Percentiles rank a stretch among this genome's conserved stretches.
These are phyloP conservation scores for Nectriaceae sp. DNA, from an alignment of 2,329 filamentous ascomycete species.

Conservation along the genomic window DNA sequence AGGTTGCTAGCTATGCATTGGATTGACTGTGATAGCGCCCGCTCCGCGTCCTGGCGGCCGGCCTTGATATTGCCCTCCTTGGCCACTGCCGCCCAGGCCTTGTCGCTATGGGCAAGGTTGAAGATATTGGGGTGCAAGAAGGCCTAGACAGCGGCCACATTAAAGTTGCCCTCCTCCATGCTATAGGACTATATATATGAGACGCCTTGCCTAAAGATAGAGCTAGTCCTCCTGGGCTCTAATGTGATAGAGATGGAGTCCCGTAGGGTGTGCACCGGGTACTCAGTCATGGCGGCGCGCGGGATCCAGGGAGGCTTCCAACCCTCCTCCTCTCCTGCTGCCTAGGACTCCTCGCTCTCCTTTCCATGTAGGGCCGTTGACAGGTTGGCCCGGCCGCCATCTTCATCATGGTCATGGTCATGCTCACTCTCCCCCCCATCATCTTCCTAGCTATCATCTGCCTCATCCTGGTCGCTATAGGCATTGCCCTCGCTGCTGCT, in stretches of 20 bases:
- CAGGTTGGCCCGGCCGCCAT: constrained; percentile 1
- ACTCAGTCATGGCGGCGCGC: constrained; percentile 3
- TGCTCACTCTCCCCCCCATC: too few species aligned
- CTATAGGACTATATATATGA: too few species aligned
- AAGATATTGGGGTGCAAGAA: too few species aligned
- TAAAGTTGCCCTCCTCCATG: too few species aligned
- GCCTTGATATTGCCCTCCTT: constrained; percentile 7
- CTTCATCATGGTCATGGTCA: too few species aligned
- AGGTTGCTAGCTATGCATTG: too few species aligned
- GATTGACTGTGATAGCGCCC: constrained; percentile 4
- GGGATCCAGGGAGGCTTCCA: too few species aligned
- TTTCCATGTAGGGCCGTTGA: too few species aligned
- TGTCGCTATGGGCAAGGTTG: constrained; percentile 1
- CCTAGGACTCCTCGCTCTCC: too few species aligned
- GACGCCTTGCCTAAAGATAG: constrained; percentile 3
- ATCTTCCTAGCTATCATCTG: constrained; percentile 4
- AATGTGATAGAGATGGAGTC: constrained; percentile 7
- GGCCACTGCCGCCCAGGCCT: constrained; percentile 6
- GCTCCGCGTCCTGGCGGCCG: constrained; percentile 3
- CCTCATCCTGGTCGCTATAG: constrained; percentile 1
- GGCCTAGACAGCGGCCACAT: too few species aligned
- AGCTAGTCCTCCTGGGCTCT: constrained; percentile 3
- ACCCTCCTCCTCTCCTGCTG: too few species aligned
- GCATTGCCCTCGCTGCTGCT: too few species aligned
- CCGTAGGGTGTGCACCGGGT: constrained; percentile 3